Evolutionary conservation across 2,329 filamentous ascomycete genomes (phyloP), one percentile per base, ranked within the genome.

Genomic region (Colletotrichum echinochloae): DNA sequence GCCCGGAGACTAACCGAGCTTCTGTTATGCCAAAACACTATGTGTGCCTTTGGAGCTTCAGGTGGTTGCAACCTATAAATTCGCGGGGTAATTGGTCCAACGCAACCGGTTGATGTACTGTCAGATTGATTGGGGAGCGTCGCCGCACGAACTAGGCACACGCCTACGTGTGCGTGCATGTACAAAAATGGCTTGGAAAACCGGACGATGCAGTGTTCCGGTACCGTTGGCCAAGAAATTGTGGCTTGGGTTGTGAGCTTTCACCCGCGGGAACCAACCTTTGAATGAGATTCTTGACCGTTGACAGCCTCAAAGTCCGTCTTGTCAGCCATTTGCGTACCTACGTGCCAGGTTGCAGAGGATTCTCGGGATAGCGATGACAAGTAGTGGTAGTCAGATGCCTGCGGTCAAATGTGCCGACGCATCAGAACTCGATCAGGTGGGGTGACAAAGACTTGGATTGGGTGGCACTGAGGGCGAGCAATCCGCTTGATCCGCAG

Each of bases 401-500:
- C 30, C 28, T 46, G 52, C 52, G 41, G 28, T 26, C 41, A 37
- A 54, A 30, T 60, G n/a, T 18, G 57, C 67, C 67, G 57, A 46
- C 64, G 63, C 67, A 68, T 70, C 67, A 70, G 62, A 49, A 52
- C 30, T 48, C 37, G 44, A 64, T 56, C 28, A 63, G 33, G 18
- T 37, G 52, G 35, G 9, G 28, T 37, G 18, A 39, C 44, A 64
- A 52, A 49, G 37, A 23, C 28, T 35, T 35, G 26, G n/a, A 69
- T 39, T 33, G 66, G 66, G 48, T 67, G 67, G 64, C 49, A 41
- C 57, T 57, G 51, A 39, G 65, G 49, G 54, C 64, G 30, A 64
- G 64, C 67, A 70, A 41, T 48, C 52, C 56, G 56, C 63, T 62
- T 61, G 63, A 70, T 62, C 64, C 56, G 59, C 67, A 62, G 51